Evolutionary conservation across 768 basidiomycete species (phyloP), one percentile per base, ranked within the genome.

Genomic region (Nevesoporus exiguus): DNA sequence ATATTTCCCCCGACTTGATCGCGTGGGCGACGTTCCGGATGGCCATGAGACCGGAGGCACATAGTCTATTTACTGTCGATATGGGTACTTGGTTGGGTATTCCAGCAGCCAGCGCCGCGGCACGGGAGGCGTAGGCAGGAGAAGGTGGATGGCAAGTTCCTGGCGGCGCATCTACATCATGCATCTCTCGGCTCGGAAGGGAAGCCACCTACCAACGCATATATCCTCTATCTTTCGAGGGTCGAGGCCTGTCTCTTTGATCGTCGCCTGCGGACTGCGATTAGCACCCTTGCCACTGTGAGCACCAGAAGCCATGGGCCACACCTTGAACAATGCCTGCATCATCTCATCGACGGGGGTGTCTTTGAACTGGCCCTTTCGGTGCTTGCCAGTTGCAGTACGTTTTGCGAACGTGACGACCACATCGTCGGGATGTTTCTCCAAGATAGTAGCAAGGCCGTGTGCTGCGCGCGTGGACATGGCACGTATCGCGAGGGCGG

Each of bases 1-100:
- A 85, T 25, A 86, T 85, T 64, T 98, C 92, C 22, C 90, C 88
- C 7, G 84, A 72, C 57, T 85, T 80, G 60, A 98, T 94, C 52
- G 88, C 80, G 69, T 96, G 88, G 17, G 94, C 93, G 47, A 98
- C 89, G 66, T 78, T 84, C 54, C 90, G 84, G 57, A 98, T 86
- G n/a, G 96, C 88, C 82, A 95, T 92, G 46, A 98, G 77, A 22
- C 95, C 94, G 0, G 93, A 95, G 2, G 93, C 90, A 71, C 96
- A 99, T 47, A 98, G 80, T 52, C 96, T 79, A 71, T 99, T 99
- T 50, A 98, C 84, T 11, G 90, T 88, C 21, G 89, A 89, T 57
- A 98, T 80, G n/a, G 95, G 88, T 14, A 93, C 86, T 58, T 85
- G 76, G 51, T 86, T 79, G 3, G 94, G 96, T 59, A 97, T 88